These are phyloP conservation scores for Acorus gramineus DNA, from an alignment of 106 monocot species.

Conservation along the genomic window DNA sequence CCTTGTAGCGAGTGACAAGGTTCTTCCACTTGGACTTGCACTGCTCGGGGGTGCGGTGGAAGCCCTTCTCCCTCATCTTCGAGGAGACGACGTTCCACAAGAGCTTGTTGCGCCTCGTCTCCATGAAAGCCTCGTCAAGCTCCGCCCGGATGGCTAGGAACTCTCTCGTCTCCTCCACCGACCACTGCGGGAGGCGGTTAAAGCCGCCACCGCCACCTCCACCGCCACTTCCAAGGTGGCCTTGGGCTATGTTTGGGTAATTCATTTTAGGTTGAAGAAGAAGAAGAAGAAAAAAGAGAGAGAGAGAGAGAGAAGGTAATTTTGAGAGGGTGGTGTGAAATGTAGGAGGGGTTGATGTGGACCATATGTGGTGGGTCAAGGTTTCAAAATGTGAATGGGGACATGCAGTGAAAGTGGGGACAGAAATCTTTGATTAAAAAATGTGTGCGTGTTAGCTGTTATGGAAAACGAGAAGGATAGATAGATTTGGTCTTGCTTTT, in stretches of 20 bases:
- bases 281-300: neutral
- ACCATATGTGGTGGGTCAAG: too few species aligned
- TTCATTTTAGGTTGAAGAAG: neutral
- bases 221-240: neutral
- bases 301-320: neutral
- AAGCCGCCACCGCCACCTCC: slow-evolving; percentile 4
- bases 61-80: slow-evolving; percentile 42
- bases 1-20: slow-evolving; percentile 89
- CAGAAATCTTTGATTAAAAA: neutral
- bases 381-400: neutral
- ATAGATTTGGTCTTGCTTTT: neutral
- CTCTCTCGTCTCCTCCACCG: slow-evolving; percentile 46
- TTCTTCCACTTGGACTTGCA: slow-evolving; percentile 99
- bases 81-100: slow-evolving; percentile 61
- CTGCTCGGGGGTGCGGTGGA: slow-evolving; percentile 70
- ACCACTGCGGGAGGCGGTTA: slow-evolving; percentile 66
- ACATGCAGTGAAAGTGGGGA: neutral
- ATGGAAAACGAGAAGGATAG: too few species aligned
- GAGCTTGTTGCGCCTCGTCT: slow-evolving; percentile 73
- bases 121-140: slow-evolving; percentile 54
- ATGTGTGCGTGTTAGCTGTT: neutral
- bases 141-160: slow-evolving; percentile 48
- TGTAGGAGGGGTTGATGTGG: too few species aligned
- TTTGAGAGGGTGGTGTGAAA: too few species aligned
- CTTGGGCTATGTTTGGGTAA: too few species aligned